Evolutionary conservation across 495 filamentous ascomycete species (phyloP), one percentile per base, ranked within the genome.

Genomic region (Xylaria sp.): DNA sequence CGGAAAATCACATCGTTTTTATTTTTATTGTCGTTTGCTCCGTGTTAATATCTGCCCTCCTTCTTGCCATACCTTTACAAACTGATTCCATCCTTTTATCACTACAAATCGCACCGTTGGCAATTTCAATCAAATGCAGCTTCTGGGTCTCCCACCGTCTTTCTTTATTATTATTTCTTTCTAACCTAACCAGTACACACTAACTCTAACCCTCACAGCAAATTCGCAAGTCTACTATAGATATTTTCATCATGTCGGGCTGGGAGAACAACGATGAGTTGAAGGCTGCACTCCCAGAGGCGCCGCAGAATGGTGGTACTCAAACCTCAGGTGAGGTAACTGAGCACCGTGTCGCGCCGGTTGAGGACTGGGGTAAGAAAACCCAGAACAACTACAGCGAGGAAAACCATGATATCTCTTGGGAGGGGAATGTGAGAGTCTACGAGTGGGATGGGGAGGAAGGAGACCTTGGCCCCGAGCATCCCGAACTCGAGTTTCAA

Each of bases 401-500:
- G 72, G 79, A 72, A 31, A 61, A 79, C 17, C 73, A 41, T 4
- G 41, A 66, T 3, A 50, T 72, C 21, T 63, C 79, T 52, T 81
- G 83, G 80, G 77, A 81, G 61, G 57, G 79, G 17, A 88, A 87
- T 67, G 90, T 90, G 33, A 74, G 74, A 1, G 86, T 90, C 19
- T 98, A 99, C 69, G 90, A 97, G 77, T 98, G 92, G 92, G 85
- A 89, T 12, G 93, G 93, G 2, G 93, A 97, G 5, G 91, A 85
- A 71, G 96, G 95, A 14, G 95, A 99, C 63, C 82, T 98, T 61
- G 94, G 90, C 37, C 96, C 95, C 5, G 80, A 80, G 48, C 82
- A 88, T 72, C 80, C 84, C 0, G 86, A 86, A 48, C 88, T 99
- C 0, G 94, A 99, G 82, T 59, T 84, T 8, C 78, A 88, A 72